These are phyloP conservation scores for Colletotrichum sp. DNA, from an alignment of 2,329 filamentous ascomycete genomes.

Conservation along the genomic window DNA sequence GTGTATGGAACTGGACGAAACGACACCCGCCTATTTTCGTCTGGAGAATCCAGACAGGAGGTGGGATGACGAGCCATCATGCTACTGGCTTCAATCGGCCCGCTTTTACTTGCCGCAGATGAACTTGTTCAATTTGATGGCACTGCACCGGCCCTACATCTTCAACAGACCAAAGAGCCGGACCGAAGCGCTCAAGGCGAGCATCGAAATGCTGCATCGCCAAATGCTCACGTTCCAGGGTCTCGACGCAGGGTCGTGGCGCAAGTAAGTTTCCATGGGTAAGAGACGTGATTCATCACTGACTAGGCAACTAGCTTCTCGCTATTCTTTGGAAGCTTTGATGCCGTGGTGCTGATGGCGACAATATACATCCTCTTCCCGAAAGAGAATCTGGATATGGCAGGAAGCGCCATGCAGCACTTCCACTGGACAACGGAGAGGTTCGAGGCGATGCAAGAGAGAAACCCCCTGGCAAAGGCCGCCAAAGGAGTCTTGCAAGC, in stretches of 20 bases:
- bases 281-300: not conserved
- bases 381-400: conserved; percentile 54
- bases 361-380: conserved; percentile 68
- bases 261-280: conserved; percentile 32
- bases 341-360: conserved; percentile 66
- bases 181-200: conserved; percentile 60
- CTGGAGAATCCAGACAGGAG: conserved; percentile 60
- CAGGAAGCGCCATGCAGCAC: conserved; percentile 55
- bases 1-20: conserved; percentile 52
- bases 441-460: conserved; percentile 59
- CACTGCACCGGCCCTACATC: conserved; percentile 66
- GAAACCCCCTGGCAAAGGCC: conserved; percentile 58
- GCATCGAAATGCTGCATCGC: conserved; percentile 58
- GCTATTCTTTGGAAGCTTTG: conserved; percentile 68
- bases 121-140: conserved; percentile 60
- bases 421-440: conserved; percentile 65
- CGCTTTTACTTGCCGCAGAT: conserved; percentile 51
- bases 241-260: conserved; percentile 55
- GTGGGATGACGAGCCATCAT: conserved; percentile 59
- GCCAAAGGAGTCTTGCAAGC: conserved; percentile 61
- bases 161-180: conserved; percentile 61
- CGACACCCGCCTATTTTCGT: conserved; percentile 58
- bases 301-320: conserved; percentile 42
- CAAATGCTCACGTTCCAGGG: conserved; percentile 56
- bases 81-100: conserved; percentile 55